Conservation (phyloP, 2,329 filamentous ascomycete genomes). For the Arthrobotrys iridis region DNA sequence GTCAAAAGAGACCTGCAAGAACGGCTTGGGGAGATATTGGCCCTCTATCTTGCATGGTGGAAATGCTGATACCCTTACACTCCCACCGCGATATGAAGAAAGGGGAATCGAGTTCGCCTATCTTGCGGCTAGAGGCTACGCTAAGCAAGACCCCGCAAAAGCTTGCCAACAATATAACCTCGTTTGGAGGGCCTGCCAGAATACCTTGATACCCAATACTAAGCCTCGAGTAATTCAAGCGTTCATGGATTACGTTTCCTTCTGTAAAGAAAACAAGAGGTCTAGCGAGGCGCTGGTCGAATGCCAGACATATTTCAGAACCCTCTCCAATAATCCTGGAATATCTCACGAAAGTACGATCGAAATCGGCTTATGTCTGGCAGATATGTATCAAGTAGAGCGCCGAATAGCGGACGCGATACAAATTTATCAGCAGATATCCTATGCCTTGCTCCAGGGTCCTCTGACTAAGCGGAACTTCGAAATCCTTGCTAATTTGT, state of each 20-base stretch:
- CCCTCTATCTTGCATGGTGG: background rate
- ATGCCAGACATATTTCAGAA: conserved; percentile 21
- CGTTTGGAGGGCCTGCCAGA: conserved; percentile 30
- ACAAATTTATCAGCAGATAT: conserved; percentile 14
- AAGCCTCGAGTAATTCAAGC: conserved; percentile 19
- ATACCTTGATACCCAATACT: conserved; percentile 38
- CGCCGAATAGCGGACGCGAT: conserved; percentile 10
- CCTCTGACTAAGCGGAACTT: conserved; percentile 12
- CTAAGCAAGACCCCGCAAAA: conserved; percentile 12
- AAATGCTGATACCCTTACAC: background rate
- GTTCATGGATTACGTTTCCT: conserved; percentile 28
- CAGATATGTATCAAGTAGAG: conserved; percentile 20
- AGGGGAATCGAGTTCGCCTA: conserved; percentile 27
- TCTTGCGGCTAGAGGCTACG: background rate
- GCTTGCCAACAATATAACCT: conserved; percentile 25
- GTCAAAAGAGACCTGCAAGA: background rate
- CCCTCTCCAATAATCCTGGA: conserved; percentile 19
- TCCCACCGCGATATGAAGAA: conserved; percentile 25
- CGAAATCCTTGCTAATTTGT: conserved; percentile 13
- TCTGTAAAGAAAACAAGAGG: conserved; percentile 19
- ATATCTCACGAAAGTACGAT: conserved; percentile 24
- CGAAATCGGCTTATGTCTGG: conserved; percentile 27
- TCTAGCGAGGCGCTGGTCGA: conserved; percentile 5
- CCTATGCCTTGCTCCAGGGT: conserved; percentile 5
- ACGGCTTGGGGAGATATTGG: conserved; percentile 13